A percentile compares a stretch with the other conserved stretches of the same genome.
phyloP scores from a whole-genome alignment of 2,329 filamentous ascomycete species.

The Fusarium scirpi region DNA sequence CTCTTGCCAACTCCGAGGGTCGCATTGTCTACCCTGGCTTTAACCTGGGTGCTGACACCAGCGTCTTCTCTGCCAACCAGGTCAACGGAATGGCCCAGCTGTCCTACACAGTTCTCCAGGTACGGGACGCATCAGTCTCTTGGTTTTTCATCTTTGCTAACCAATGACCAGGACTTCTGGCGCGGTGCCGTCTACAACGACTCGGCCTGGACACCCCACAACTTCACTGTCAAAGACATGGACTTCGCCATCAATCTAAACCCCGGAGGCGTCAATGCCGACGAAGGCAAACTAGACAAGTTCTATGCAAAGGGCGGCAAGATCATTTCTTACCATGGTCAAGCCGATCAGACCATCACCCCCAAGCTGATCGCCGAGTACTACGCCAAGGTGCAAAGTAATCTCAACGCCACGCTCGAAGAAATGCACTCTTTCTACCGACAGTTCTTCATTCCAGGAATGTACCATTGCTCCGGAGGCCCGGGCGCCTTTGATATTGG shows the following conservation, averaged over 20 bases:
- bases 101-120: constrained; percentile 10
- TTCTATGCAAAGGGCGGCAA: constrained; percentile 16
- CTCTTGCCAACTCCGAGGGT: neutral
- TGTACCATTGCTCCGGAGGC: constrained; percentile 13
- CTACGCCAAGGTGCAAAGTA: constrained; percentile 6
- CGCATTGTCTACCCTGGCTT: constrained; percentile 8
- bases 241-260: constrained; percentile 9
- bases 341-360: constrained; percentile 15
- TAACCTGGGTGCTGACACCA: neutral
- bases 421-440: constrained; percentile 13
- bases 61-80: constrained; percentile 16
- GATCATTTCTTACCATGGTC: constrained; percentile 9
- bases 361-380: constrained; percentile 10
- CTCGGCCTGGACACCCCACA: constrained; percentile 6
- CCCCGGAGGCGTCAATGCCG: constrained; percentile 11
- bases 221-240: constrained; percentile 14
- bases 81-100: constrained; percentile 5
- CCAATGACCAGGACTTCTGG: constrained; percentile 1
- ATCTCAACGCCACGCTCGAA: neutral
- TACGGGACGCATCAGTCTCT: neutral
- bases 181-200: constrained; percentile 15
- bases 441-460: constrained; percentile 10
- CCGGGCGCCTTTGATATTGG: constrained; percentile 9
- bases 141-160: neutral
- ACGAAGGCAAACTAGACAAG: neutral